phyloP scores from a whole-genome alignment of 2,329 filamentous ascomycete genomes.

The Lachnellula suecica region DNA sequence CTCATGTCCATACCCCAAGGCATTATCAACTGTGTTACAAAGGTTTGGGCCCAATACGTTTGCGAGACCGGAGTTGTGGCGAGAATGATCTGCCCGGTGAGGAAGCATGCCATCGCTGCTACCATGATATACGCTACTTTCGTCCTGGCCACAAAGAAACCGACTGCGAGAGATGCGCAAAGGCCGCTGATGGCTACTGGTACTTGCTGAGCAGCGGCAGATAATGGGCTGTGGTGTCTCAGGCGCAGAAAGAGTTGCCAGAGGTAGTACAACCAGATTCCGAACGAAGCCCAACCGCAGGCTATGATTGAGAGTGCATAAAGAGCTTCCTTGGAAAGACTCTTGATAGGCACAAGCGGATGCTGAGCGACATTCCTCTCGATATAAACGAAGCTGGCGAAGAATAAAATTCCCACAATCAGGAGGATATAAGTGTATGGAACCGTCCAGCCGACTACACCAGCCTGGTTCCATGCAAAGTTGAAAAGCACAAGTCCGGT shows the following conservation, averaged over 20 bases:
- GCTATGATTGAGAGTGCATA: conserved; percentile 41
- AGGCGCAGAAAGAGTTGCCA: conserved; percentile 27
- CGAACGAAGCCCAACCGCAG: conserved; percentile 28
- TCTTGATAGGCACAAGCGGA: conserved; percentile 58
- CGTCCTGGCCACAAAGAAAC: conserved; percentile 8
- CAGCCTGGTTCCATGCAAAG: conserved; percentile 66
- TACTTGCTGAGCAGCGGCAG: conserved; percentile 29
- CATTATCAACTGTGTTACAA: conserved; percentile 56
- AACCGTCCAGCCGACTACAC: conserved; percentile 28
- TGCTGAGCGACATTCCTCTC: conserved; percentile 42
- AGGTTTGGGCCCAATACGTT: conserved; percentile 63
- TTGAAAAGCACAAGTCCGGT: conserved; percentile 60
- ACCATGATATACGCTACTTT: conserved; percentile 44
- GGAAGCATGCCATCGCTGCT: conserved; percentile 24
- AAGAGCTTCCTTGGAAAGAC: conserved; percentile 44
- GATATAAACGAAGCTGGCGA: conserved; percentile 53
- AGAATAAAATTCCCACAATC: conserved; percentile 49
- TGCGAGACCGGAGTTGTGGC: no score
- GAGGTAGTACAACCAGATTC: conserved; percentile 29
- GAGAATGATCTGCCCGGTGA: conserved; percentile 42
- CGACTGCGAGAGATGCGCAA: conserved; percentile 10
- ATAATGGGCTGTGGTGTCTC: conserved; percentile 29
- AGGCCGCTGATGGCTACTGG: conserved; percentile 19
- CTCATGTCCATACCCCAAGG: conserved; percentile 65
- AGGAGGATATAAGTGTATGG: conserved; percentile 19